These are phyloP conservation scores for Pseudogymnoascus sp. DNA, from an alignment of 2,329 filamentous ascomycete genomes.

Conservation along the genomic window DNA sequence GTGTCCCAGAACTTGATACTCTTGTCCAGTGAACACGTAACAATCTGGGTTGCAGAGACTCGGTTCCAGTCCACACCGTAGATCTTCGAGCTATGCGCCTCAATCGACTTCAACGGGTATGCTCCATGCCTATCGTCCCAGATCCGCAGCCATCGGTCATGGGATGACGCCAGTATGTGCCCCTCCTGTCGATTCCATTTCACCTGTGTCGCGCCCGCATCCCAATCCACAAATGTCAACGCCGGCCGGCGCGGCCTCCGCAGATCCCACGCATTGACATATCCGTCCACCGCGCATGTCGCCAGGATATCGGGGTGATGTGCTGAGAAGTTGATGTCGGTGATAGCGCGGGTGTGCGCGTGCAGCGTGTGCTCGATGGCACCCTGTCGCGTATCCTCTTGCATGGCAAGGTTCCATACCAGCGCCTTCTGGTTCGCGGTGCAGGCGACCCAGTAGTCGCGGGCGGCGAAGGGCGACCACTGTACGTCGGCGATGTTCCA, in stretches of 20 bases:
- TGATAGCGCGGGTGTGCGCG: slow-evolving; percentile 80
- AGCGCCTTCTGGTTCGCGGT: slow-evolving; percentile 91
- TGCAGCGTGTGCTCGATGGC: slow-evolving; percentile 82
- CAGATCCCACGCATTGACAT: slow-evolving; percentile 88
- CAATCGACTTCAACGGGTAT: slow-evolving; percentile 72
- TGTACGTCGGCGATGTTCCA: slow-evolving; percentile 95
- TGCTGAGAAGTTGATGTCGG: slow-evolving; percentile 92
- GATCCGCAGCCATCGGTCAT: slow-evolving; percentile 78
- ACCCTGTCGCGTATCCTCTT: slow-evolving; percentile 55
- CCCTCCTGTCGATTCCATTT: slow-evolving; percentile 87
- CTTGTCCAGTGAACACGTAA: slow-evolving; percentile 84
- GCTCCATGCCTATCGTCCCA: slow-evolving; percentile 83
- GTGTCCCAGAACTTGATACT: slow-evolving; percentile 95
- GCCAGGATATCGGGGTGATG: slow-evolving; percentile 84
- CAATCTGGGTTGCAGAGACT: slow-evolving; percentile 60
- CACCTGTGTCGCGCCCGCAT: slow-evolving; percentile 86
- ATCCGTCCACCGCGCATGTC: slow-evolving; percentile 88
- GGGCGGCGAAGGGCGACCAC: slow-evolving; percentile 86
- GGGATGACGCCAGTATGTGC: slow-evolving; percentile 83
- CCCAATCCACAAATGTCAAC: slow-evolving; percentile 84
- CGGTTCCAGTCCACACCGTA: slow-evolving; percentile 95
- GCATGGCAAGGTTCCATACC: slow-evolving; percentile 82
- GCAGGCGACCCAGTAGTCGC: slow-evolving; percentile 89
- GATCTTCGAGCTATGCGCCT: slow-evolving; percentile 85
- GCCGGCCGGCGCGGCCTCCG: slow-evolving; percentile 65